Conservation (phyloP, 306 rosid species). For the Carpinus viminea region DNA sequence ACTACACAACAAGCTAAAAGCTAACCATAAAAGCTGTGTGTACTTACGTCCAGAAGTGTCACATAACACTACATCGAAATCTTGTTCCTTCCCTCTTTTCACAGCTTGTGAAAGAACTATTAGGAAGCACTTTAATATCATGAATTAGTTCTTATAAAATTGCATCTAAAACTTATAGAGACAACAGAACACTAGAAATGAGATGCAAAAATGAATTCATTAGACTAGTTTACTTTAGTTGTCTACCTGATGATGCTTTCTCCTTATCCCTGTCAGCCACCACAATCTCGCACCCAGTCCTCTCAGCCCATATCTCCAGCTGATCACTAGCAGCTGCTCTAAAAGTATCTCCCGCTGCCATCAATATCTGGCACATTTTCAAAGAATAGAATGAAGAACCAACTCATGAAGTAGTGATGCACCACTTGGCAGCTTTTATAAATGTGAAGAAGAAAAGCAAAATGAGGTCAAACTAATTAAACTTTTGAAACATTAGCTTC, state of each 20-base stretch:
- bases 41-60: slow-evolving; percentile 98
- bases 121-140: slow-evolving; percentile 50
- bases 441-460: neutral
- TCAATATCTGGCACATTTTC: slow-evolving; percentile 62
- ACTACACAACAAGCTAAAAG: slow-evolving; percentile 21
- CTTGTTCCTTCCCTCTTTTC: slow-evolving; percentile 77
- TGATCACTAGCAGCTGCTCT: slow-evolving; percentile 99
- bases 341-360: slow-evolving; percentile 99
- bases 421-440: neutral
- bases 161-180: neutral
- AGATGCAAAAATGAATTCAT: slow-evolving; percentile 13
- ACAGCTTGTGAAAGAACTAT: slow-evolving; percentile 95
- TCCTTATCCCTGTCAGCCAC: slow-evolving; percentile 79
- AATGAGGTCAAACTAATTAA: neutral
- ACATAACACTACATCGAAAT: slow-evolving; percentile 82
- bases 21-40: slow-evolving; percentile 1
- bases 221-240: slow-evolving; percentile 10
- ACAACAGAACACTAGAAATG: slow-evolving; percentile 4
- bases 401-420: slow-evolving; percentile 6
- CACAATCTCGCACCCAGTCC: slow-evolving; percentile 93
- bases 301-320: slow-evolving; percentile 98
- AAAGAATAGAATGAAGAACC: slow-evolving; percentile 29
- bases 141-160: slow-evolving; percentile 36
- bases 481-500: neutral
- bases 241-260: slow-evolving; percentile 78